Evolutionary conservation across 2,329 filamentous ascomycete genomes (phyloP).

Genomic region (Epichloe scottii): DNA sequence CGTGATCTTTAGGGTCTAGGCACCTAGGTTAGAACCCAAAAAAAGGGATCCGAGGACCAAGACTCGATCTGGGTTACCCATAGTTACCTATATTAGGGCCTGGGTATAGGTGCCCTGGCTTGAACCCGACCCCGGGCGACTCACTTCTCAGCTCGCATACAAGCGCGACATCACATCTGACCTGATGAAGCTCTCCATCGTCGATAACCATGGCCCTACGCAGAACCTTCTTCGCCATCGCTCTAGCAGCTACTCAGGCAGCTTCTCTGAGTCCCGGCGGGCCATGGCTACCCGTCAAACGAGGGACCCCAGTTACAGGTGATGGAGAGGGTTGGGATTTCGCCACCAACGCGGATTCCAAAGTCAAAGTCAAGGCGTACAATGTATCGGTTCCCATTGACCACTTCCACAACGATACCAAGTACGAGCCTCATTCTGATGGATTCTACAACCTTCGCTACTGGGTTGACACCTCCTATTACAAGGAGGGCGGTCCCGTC

Average conservation of each 20-base stretch:
- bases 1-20: too few species aligned
- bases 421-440: conserved; percentile 64
- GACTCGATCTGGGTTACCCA: too few species aligned
- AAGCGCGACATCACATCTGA: neutral
- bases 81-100: too few species aligned
- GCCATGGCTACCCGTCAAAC: neutral
- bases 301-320: neutral
- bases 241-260: neutral
- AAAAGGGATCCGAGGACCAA: too few species aligned
- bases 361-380: conserved; percentile 10
- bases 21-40: too few species aligned
- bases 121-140: accelerated
- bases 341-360: neutral
- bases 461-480: conserved; percentile 70
- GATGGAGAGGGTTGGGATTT: neutral
- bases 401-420: conserved; percentile 70
- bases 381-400: conserved; percentile 47
- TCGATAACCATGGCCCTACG: neutral
- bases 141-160: neutral
- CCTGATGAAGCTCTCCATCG: neutral
- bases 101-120: too few species aligned
- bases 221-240: neutral
- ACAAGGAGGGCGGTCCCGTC: conserved; percentile 66
- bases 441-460: conserved; percentile 61
- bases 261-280: neutral